Percentiles rank a stretch among this genome's conserved stretches.
Evolutionary conservation across 371 early-diverging fungal species (phyloP).

Genomic region (Mortierella sp.): DNA sequence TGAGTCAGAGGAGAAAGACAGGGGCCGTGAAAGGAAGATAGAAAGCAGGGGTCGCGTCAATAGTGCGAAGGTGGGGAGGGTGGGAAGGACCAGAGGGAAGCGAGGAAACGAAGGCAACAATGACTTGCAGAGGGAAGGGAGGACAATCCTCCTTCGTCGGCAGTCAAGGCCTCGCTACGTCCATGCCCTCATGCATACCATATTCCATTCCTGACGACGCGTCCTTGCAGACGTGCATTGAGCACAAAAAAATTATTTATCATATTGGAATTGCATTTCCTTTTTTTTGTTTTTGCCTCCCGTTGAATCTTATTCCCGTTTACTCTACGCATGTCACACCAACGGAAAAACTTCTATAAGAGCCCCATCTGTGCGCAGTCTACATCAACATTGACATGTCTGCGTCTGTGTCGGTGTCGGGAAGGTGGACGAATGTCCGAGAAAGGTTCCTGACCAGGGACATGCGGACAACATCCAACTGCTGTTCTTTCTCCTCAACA

Average conservation of each 20-base stretch:
- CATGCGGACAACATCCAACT: slow-evolving; percentile 32
- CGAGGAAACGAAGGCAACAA: too few species aligned
- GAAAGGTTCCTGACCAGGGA: slow-evolving; percentile 41
- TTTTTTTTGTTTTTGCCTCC: neutral
- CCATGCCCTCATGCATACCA: slow-evolving; percentile 19
- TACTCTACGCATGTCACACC: neutral
- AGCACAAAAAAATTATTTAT: neutral
- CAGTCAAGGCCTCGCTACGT: neutral
- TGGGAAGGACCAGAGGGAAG: neutral
- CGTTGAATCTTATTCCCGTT: slow-evolving; percentile 5
- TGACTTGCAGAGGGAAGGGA: too few species aligned
- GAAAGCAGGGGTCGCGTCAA: neutral
- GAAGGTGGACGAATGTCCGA: slow-evolving; percentile 37
- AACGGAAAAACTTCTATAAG: too few species aligned
- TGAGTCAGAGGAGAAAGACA: too few species aligned
- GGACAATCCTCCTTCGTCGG: neutral
- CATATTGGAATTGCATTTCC: slow-evolving; percentile 9
- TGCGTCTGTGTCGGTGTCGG: neutral
- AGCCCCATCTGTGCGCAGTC: too few species aligned
- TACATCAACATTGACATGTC: too few species aligned
- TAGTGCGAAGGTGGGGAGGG: neutral
- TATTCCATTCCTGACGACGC: slow-evolving; percentile 34
- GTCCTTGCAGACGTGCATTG: slow-evolving; percentile 8
- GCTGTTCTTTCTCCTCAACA: slow-evolving; percentile 25
- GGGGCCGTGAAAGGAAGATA: neutral